A percentile compares a stretch with the other conserved stretches of the same genome.
Conservation (phyloP, 768 basidiomycete species). For the Punctularia strigosozonata region DNA sequence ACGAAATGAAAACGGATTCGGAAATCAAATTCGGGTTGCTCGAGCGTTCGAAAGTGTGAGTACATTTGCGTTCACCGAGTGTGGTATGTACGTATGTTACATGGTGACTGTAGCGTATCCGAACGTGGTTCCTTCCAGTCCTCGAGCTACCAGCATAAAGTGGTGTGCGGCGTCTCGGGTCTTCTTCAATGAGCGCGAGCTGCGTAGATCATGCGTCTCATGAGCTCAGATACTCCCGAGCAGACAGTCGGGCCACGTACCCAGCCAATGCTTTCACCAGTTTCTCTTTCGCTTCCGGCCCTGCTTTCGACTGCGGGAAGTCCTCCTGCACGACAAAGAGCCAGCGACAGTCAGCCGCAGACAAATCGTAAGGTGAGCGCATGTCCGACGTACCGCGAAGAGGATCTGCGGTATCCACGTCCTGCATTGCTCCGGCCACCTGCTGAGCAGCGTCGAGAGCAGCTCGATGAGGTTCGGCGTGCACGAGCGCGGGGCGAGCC, state of each 20-base stretch:
- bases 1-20: too few relatives aligned
- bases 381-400: constrained; percentile 34
- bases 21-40: too few relatives aligned
- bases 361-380: neutral
- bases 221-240: too few relatives aligned
- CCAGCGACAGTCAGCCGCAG: neutral
- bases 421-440: constrained; percentile 40
- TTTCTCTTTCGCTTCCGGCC: constrained; percentile 61
- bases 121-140: constrained; percentile 76
- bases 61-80: too few relatives aligned
- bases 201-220: constrained; percentile 13
- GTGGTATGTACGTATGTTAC: too few relatives aligned
- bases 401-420: constrained; percentile 69
- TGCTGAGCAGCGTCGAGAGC: constrained; percentile 51
- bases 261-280: constrained; percentile 62
- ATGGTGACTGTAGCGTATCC: constrained; percentile 40
- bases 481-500: constrained; percentile 72
- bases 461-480: constrained; percentile 80
- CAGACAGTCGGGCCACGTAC: constrained; percentile 24
- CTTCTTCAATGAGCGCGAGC: constrained; percentile 59
- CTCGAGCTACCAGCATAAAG: constrained; percentile 75
- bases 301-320: constrained; percentile 66
- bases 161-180: constrained; percentile 81
- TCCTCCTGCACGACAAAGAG: constrained; percentile 35
- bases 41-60: too few relatives aligned